phyloP scores from a whole-genome alignment of 2,329 filamentous ascomycete genomes.

The Trichoderma oligosporum region DNA sequence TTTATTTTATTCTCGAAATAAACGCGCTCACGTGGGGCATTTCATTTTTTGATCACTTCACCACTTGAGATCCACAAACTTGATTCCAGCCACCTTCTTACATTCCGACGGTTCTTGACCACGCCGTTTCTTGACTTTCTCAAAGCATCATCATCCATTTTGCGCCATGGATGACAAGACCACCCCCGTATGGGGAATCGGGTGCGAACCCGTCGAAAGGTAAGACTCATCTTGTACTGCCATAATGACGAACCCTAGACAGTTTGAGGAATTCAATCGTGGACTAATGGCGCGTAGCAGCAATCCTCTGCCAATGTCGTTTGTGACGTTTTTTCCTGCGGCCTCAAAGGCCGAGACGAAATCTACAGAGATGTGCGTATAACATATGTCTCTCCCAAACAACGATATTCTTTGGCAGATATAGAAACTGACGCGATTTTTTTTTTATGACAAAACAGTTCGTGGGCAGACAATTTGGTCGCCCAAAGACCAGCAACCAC shows the following conservation, averaged over 20 bases:
- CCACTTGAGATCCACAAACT: not conserved
- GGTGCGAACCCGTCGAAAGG: slow-evolving; percentile 19
- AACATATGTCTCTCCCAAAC: too few species aligned
- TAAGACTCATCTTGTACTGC: slow-evolving; percentile 12
- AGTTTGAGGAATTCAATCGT: not conserved
- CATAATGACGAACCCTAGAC: not conserved
- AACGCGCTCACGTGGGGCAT: slow-evolving; percentile 16
- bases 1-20: not conserved
- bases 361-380: not conserved
- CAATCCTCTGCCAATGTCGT: slow-evolving; percentile 25
- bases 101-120: slow-evolving; percentile 1
- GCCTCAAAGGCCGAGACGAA: slow-evolving; percentile 2
- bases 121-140: not conserved
- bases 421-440: not conserved
- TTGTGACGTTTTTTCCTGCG: slow-evolving; percentile 29
- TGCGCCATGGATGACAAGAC: slow-evolving; percentile 22
- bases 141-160: not conserved
- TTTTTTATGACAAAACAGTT: slow-evolving; percentile 21
- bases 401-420: not conserved
- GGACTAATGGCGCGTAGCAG: slow-evolving; percentile 23
- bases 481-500: slow-evolving; percentile 24
- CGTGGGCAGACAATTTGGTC: slow-evolving; percentile 25
- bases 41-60: not conserved
- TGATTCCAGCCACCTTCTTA: not conserved
- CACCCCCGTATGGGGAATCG: slow-evolving; percentile 22